Evolutionary conservation across 2,329 filamentous ascomycete genomes (phyloP), one percentile per base, ranked within the genome.

Genomic region (Colletotrichum tropicale): DNA sequence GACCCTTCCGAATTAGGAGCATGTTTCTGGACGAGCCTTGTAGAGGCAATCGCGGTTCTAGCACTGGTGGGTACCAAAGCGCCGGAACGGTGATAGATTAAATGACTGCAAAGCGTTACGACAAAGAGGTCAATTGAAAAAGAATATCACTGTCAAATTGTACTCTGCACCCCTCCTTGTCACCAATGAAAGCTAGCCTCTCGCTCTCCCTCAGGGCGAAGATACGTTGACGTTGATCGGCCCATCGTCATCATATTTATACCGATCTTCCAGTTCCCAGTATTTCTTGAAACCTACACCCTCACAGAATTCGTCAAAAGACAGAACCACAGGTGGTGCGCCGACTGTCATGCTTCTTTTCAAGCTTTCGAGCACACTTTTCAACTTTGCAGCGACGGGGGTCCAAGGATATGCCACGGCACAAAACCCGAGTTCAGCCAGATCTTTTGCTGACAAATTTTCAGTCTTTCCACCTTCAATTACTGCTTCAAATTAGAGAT

Each of bases 261-360:
- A 61, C 26, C 58, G 26, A n/a, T 61, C 58, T 28, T 61, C 58
- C 28, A 61, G 28, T 32, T 61, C 9, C 28, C 58, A 86, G 70
- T 87, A 87, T 43, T 86, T 83, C 55, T 84, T 84, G 66, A 88
- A 88, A 0, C 87, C 87, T 21, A 88, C 86, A 0, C 85, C 85
- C 18, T 86, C 84, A 48, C 85, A 87, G 1, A 89, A 85, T 61
- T 89, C 85, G 1, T 79, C 78, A 71, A 86, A 88, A 1, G 83
- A 82, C 26, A 88, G 75, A 52, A 88, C 85, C 78, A 83, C 84
- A 1, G 86, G 85, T 3, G 87, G 87, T 4, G 82, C 81, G 0
- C 86, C 86, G 8, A 82, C 80, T 3, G 81, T 83, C 79, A 88
- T 81, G 26, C 83, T 86, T 38, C 80, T 80, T 79, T 88, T 88